Base-by-base conservation (phyloP, 73 alveolate species). In the Paramecium tetraurelia region DNA sequence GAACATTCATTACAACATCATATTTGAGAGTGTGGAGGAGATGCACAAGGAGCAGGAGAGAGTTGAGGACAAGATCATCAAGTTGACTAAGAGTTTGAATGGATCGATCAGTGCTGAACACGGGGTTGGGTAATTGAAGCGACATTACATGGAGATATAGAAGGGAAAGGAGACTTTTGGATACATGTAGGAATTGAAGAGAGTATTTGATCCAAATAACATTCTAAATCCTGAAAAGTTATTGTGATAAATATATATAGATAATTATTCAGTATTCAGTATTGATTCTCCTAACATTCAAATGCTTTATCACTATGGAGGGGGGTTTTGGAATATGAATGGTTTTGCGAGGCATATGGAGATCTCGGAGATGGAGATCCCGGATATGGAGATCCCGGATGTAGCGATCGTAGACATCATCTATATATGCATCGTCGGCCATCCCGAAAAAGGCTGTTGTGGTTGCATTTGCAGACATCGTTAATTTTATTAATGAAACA, bases 91-190 rank as follows among this genome's bases (percentile, higher is more conserved):
- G 77, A 35, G 57, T 38, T 24, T 70, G 44, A 63, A 85, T 44
- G 92, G 94, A 44, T 38, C 85, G 2, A 89, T 89, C 0, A 89
- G 94, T 89, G 94, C 90, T 6, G 94, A 71, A 71, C 92, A 89
- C 72, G 94, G 94, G 3, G 31, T 89, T 16, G 94, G 94, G 4
- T 43, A 44, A 40, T 40, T 58, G 35, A 71, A 72, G 18, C 69
- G 84, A 70, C 24, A 80, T 2, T 80, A 80, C 22, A 40, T 80
- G 72, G 9, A 14, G 21, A 7, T 46, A 22, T 44, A 76, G 40
- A 76, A 76, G 21, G 89, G 89, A 31, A 21, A 68, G 33, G 69
- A 44, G 5, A 59, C 77, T 14, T 71, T 44, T 46, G 43, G 43
- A n/a, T 53, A 53, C 21, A 53, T 53, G 69, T 18, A 53, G 46